A percentile compares a stretch with the other conserved stretches of the same genome.
Conservation (phyloP, 2,329 filamentous ascomycete genomes). For the Talaromyces sp. region DNA sequence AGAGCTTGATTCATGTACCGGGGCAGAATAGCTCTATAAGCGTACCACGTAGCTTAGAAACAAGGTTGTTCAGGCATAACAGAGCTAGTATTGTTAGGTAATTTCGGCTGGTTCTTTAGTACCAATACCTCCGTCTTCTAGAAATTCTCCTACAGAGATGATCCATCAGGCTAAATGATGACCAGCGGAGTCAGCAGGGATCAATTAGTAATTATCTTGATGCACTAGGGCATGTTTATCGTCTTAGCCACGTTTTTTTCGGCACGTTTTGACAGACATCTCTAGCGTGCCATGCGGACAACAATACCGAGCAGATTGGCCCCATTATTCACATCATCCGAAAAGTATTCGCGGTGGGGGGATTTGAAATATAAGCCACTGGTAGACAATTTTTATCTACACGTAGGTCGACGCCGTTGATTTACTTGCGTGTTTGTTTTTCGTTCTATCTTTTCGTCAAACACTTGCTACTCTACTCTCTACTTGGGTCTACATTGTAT, state of each 20-base stretch:
- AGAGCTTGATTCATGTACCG: background rate
- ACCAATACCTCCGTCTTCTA: background rate
- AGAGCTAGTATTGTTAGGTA: background rate
- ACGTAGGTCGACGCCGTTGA: background rate
- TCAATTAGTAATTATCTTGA: background rate
- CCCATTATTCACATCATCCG: background rate
- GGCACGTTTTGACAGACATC: background rate
- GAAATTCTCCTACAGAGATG: background rate
- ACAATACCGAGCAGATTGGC: background rate
- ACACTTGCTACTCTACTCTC: background rate
- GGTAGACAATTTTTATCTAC: background rate
- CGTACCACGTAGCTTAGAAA: background rate
- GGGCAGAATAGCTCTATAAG: background rate
- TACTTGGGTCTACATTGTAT: background rate
- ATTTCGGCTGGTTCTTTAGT: background rate
- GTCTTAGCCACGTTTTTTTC: background rate
- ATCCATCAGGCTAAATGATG: background rate
- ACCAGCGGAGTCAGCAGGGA: background rate
- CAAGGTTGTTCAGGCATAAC: background rate
- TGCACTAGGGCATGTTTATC: background rate
- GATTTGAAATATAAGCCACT: background rate
- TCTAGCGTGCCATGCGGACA: background rate
- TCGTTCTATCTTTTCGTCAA: background rate
- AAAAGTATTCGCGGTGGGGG: background rate
- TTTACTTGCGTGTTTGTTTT: background rate